Base-by-base conservation (phyloP, 441 rosid species). In the Mallotus repandus region DNA sequence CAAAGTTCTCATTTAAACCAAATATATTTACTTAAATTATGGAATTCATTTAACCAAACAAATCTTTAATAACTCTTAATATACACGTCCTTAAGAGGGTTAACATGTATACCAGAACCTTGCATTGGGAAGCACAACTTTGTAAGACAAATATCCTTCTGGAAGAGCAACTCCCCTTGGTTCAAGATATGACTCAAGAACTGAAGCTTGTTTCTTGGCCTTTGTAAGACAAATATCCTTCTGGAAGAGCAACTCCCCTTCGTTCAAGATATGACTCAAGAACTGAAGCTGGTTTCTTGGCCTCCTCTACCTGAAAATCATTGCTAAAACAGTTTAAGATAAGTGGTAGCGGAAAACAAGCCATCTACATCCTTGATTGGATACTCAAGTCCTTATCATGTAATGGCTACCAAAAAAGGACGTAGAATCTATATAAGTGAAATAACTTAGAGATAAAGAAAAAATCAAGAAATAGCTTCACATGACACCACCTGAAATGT, bases 211-310 rank as follows among this genome's bases (percentile, higher is more conserved):
- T 29, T 29, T 29, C 32, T 29, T 25, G 29, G 29, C 29, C 29
- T 25, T 2, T 2, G n/a, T n/a, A n/a, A n/a, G n/a, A n/a, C n/a
- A n/a, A n/a, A n/a, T n/a, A n/a, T 78, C 89, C 98, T 76, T 91
- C 91, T 3, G 86, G 92, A 56, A 95, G 78, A 76, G 89, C 70
- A 81, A 93, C 83, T 49, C 98, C 98, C 74, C 97, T 88, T 78
- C 90, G 99, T 69, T 91, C 95, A 78, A 93, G 89, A 83, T 95
- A 95, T 69, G 93, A 87, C 86, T 90, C 92, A 69, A 95, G 93
- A 82, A 95, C 76, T 21, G 80, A 82, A 85, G 87, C 89, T 73
- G 85, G 89, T 72, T 83, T 84, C 74, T 84, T 89, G 53, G 79
- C 81, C 80, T 88, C 90, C 57, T 80, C 86, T 50, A 90, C 77